These are phyloP conservation scores for Thyridium curvatum DNA, from an alignment of 2,329 filamentous ascomycete genomes.

Conservation along the genomic window DNA sequence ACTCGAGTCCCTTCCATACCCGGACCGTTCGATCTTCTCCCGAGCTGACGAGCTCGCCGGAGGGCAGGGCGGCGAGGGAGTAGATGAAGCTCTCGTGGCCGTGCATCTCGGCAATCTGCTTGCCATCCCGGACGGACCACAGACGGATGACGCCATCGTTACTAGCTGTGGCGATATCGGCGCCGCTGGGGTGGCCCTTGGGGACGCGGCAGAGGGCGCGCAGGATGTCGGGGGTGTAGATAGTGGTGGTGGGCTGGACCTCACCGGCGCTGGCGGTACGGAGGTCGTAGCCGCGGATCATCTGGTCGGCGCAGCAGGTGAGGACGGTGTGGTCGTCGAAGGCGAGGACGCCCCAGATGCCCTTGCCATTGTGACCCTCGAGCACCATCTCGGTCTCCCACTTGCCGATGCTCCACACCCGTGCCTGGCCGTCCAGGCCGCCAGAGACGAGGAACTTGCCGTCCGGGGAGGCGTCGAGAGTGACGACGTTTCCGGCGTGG, in stretches of 20 bases:
- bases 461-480: slow-evolving; percentile 70
- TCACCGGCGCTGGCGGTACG: slow-evolving; percentile 50
- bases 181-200: slow-evolving; percentile 67
- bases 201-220: slow-evolving; percentile 84
- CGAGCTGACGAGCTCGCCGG: slow-evolving; percentile 83
- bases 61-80: slow-evolving; percentile 67
- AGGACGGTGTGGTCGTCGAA: slow-evolving; percentile 75
- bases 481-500: slow-evolving; percentile 82
- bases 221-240: slow-evolving; percentile 72
- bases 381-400: slow-evolving; percentile 75
- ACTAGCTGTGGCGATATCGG: slow-evolving; percentile 89
- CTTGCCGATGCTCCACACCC: slow-evolving; percentile 77
- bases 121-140: slow-evolving; percentile 71
- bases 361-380: slow-evolving; percentile 65
- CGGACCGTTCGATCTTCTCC: slow-evolving; percentile 92
- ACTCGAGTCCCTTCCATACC: slow-evolving; percentile 77
- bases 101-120: slow-evolving; percentile 68
- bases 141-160: slow-evolving; percentile 87
- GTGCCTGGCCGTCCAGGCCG: slow-evolving; percentile 86
- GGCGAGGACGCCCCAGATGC: slow-evolving; percentile 87
- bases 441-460: slow-evolving; percentile 78
- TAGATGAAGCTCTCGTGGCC: slow-evolving; percentile 97
- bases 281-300: slow-evolving; percentile 78
- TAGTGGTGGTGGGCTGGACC: slow-evolving; percentile 44
- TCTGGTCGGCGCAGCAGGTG: slow-evolving; percentile 88